phyloP scores from a whole-genome alignment of 345 rosid genomes.

The Geranium brycei region DNA sequence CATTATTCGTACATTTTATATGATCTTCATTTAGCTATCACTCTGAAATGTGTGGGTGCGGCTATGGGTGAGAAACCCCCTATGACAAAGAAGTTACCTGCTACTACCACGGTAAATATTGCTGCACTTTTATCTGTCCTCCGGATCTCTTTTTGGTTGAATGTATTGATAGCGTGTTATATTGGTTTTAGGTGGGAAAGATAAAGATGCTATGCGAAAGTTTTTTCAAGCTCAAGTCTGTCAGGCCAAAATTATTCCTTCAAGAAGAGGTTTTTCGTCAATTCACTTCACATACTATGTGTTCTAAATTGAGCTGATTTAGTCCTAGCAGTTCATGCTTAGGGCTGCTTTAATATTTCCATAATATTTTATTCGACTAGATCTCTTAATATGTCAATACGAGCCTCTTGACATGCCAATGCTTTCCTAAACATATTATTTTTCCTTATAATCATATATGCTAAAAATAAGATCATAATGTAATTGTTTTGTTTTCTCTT shows the following conservation, averaged over 20 bases:
- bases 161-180: not conserved
- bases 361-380: too few relatives aligned
- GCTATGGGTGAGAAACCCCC: conserved; percentile 73
- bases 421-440: too few relatives aligned
- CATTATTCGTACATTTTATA: conserved; percentile 2
- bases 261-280: conserved; percentile 53
- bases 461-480: not conserved
- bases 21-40: conserved; percentile 45
- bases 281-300: too few relatives aligned
- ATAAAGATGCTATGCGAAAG: conserved; percentile 68
- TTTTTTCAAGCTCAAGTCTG: conserved; percentile 55
- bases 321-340: too few relatives aligned
- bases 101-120: conserved; percentile 56
- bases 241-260: conserved; percentile 45
- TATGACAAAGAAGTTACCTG: conserved; percentile 70
- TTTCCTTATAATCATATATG: too few relatives aligned
- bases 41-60: conserved; percentile 69
- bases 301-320: too few relatives aligned
- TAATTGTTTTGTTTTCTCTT: not conserved
- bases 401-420: too few relatives aligned
- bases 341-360: too few relatives aligned
- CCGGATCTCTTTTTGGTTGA: not conserved
- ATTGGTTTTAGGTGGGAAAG: conserved; percentile 55
- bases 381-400: too few relatives aligned
- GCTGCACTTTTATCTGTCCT: conserved; percentile 5